Evolutionary conservation across 2,329 filamentous ascomycete genomes (phyloP).

Genomic region (Leptographium lundbergii): DNA sequence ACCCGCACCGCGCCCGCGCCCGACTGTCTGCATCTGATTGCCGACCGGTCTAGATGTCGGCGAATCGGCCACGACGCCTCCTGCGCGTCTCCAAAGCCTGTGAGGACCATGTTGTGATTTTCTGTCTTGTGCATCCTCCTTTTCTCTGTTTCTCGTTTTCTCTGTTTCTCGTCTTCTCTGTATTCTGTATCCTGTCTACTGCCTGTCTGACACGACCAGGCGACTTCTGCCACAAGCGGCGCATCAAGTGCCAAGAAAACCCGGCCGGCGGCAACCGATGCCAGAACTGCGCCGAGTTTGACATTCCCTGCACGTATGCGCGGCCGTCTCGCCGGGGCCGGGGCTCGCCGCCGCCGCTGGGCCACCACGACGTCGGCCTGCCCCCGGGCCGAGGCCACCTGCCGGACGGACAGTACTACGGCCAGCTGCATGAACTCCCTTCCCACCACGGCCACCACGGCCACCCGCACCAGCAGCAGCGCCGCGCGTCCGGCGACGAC

Average conservation of each 20-base stretch:
- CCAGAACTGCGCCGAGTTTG: constrained; percentile 14
- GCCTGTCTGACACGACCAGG: not conserved
- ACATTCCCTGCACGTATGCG: constrained; percentile 12
- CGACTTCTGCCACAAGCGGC: constrained; percentile 15
- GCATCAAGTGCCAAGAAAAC: constrained; percentile 13
- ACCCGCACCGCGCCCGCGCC: not conserved
- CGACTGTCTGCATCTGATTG: not conserved
- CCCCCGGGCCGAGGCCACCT: not conserved
- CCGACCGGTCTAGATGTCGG: not conserved
- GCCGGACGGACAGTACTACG: not conserved
- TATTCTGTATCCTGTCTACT: not conserved
- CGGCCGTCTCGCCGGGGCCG: constrained; percentile 12
- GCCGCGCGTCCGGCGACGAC: not conserved
- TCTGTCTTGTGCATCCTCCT: not conserved
- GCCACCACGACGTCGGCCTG: not conserved
- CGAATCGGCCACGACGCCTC: constrained; percentile 8
- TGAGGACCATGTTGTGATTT: too few species aligned
- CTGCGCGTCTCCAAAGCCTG: constrained; percentile 11
- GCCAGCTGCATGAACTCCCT: too few species aligned
- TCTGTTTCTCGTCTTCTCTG: not conserved
- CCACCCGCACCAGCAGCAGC: not conserved
- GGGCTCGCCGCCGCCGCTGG: constrained; percentile 6
- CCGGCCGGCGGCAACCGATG: constrained; percentile 7
- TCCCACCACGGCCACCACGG: not conserved
- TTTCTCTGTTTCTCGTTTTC: too few species aligned